Conservation (phyloP, 2,329 filamentous ascomycete genomes). For the Aschersonia sp. region DNA sequence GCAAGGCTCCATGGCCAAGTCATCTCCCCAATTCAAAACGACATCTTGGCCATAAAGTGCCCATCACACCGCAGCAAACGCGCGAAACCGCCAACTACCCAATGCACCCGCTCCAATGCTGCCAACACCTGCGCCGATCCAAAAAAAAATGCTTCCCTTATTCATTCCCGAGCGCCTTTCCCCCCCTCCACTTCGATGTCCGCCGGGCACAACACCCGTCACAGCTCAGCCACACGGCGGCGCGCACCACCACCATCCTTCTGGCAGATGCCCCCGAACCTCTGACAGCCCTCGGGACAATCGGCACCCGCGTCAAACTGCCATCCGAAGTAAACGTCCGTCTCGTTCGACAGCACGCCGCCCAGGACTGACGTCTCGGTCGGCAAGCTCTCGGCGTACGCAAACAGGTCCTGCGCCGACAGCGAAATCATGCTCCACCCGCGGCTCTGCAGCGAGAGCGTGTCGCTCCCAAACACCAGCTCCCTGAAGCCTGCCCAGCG, state of each 20-base stretch:
- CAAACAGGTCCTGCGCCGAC: conserved; percentile 32
- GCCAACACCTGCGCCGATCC: too few species aligned
- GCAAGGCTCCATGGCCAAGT: too few species aligned
- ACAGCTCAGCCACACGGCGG: too few species aligned
- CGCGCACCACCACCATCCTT: background rate
- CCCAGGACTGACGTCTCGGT: conserved; percentile 26
- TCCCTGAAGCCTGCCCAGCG: conserved; percentile 40
- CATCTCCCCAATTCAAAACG: too few species aligned
- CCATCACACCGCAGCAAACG: too few species aligned
- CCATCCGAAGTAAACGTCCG: conserved; percentile 38
- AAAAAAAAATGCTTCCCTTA: too few species aligned
- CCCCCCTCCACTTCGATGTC: too few species aligned
- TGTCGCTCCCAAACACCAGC: conserved; percentile 38
- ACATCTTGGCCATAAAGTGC: too few species aligned
- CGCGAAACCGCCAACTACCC: too few species aligned
- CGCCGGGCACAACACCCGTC: too few species aligned
- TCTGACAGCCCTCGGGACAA: conserved; percentile 3
- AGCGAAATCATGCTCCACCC: conserved; percentile 23
- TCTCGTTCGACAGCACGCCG: conserved; percentile 34
- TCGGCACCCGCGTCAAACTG: conserved; percentile 24
- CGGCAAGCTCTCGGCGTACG: conserved; percentile 16
- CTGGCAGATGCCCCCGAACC: background rate
- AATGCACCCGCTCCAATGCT: too few species aligned
- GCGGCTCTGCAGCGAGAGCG: conserved; percentile 26
- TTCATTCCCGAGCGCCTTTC: too few species aligned